Conservation (phyloP, 2,329 filamentous ascomycete species). For the Aspergillus novofumigatus region DNA sequence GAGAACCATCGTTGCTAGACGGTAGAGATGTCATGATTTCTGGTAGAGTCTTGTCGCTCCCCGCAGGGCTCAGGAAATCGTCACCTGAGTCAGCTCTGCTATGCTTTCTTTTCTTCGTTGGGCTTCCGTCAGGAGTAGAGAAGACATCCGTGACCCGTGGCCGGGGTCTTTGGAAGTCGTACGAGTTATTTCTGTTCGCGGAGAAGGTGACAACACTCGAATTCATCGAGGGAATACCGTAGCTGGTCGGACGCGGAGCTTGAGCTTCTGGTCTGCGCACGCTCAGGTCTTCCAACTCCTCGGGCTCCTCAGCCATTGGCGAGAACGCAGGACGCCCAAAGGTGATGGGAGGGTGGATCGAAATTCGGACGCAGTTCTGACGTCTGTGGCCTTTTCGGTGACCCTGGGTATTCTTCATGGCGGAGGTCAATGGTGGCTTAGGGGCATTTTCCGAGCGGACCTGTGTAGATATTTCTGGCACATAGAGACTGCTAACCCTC, state of each 20-base stretch:
- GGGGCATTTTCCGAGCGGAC: conserved; percentile 15
- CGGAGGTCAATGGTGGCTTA: conserved; percentile 25
- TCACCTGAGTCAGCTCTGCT: conserved; percentile 10
- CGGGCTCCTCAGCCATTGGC: conserved; percentile 33
- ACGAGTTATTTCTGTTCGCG: conserved; percentile 13
- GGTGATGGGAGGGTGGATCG: conserved; percentile 34
- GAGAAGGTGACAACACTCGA: conserved; percentile 16
- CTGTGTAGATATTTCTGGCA: conserved; percentile 20
- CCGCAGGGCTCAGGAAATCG: conserved; percentile 10
- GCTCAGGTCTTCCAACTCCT: conserved; percentile 29
- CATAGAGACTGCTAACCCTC: conserved; percentile 6
- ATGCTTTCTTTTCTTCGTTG: conserved; percentile 24
- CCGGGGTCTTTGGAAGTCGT: conserved; percentile 4
- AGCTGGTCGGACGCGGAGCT: conserved; percentile 16
- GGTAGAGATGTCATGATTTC: conserved; percentile 25
- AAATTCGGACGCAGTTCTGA: conserved; percentile 43
- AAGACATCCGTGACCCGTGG: conserved; percentile 7
- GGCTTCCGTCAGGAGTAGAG: conserved; percentile 15
- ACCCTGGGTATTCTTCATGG: conserved; percentile 29
- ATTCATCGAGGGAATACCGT: conserved; percentile 12
- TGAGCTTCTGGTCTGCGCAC: conserved; percentile 20
- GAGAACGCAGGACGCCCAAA: conserved; percentile 32
- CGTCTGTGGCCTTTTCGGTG: conserved; percentile 39
- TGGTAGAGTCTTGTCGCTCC: conserved; percentile 21
- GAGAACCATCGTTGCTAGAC: conserved; percentile 7